Evolutionary conservation across 2,329 filamentous ascomycete genomes (phyloP), one percentile per base, ranked within the genome.

Genomic region (Elsinoe batatas): DNA sequence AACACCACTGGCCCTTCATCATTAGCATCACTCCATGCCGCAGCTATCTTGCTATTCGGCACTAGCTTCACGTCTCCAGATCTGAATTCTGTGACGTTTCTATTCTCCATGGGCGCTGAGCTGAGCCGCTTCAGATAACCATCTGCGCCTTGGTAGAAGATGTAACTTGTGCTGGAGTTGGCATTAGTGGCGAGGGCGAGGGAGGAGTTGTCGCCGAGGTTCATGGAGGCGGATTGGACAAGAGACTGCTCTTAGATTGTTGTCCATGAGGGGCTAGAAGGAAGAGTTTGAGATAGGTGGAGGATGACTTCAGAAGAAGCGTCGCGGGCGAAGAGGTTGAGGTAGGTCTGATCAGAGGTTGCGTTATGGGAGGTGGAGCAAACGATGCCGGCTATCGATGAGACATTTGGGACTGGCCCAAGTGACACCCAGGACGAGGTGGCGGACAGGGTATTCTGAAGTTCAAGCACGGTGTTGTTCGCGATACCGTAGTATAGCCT

Each of bases 111-210:
- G 5, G 47, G 47, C 6, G 15, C 18, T 5, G 47, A 37, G 32
- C 35, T 51, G n/a, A 51, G 18, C 5, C 47, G 47, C 47, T 51
- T 51, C 18, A 51, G 33, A 18, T 38, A 17, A 6, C 47, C 47
- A 15, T 51, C 47, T 51, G 32, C 47, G 13, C 47, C 47, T 32
- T 35, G 47, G 18, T 51, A 51, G 33, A 51, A 51, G 47, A 51
- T 35, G 12, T 51, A 51, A 33, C 32, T 37, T 15, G 47, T 51
- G 33, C 26, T 37, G n/a, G 47, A 7, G 47, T 51, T 51, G 32
- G 32, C 30, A 13, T 51, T 51, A 7, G 32, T 26, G 8, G 33
- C 47, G 8, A 38, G 32, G 1, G 47, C 33, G 11, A 51, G 15
- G 3, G 47, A 22, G 32, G 47, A 51, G 18, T 36, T 38, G 35